These are phyloP conservation scores for Cryptomeria japonica DNA, from an alignment of 75 land plant genomes.

Conservation along the genomic window DNA sequence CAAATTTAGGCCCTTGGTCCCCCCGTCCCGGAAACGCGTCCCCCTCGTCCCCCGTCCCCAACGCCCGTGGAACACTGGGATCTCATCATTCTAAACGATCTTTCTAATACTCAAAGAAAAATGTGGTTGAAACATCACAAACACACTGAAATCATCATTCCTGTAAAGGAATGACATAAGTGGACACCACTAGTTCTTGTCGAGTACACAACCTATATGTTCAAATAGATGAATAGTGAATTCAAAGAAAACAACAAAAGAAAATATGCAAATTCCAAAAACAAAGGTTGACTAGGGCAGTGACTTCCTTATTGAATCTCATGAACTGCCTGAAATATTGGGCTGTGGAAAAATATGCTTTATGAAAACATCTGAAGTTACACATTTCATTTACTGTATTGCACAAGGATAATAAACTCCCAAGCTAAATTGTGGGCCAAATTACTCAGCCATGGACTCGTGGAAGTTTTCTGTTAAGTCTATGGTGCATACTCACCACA, in stretches of 20 bases:
- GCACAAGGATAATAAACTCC: background rate
- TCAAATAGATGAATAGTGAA: constrained; percentile 4
- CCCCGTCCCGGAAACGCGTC: too few relatives aligned
- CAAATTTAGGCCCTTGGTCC: too few relatives aligned
- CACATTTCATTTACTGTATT: background rate
- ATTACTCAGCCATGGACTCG: too few relatives aligned
- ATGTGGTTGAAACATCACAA: background rate
- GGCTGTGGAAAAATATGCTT: background rate
- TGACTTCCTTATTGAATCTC: background rate
- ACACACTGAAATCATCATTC: background rate
- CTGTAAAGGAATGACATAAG: background rate
- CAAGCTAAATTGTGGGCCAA: too few relatives aligned
- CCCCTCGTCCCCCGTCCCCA: too few relatives aligned
- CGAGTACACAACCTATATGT: constrained; percentile 3
- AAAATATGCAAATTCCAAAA: background rate
- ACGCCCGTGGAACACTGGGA: too few relatives aligned
- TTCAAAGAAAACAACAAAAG: background rate
- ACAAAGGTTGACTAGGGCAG: background rate
- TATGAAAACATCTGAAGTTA: background rate
- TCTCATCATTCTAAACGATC: background rate
- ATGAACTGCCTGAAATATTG: background rate
- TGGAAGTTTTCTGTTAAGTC: too few relatives aligned
- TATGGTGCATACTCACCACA: too few relatives aligned
- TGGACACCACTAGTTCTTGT: background rate
- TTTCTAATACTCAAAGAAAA: constrained; percentile 6